Evolutionary conservation across 352 stramenopile genomes (phyloP), one percentile per base, ranked within the genome.

Genomic region (Globisporangium megalacanthum): DNA sequence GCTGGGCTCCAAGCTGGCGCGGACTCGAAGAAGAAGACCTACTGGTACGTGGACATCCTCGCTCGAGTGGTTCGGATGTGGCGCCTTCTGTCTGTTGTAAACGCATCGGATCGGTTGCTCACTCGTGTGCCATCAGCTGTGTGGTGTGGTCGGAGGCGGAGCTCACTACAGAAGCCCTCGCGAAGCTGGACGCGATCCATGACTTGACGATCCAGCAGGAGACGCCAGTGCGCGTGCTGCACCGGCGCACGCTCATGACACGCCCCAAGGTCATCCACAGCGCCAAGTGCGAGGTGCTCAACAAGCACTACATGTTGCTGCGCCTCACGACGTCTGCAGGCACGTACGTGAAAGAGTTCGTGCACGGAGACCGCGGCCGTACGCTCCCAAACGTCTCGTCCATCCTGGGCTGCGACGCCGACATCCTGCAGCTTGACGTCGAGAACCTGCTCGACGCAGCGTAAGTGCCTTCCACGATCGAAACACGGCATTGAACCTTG

Each of bases 331-430:
- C 97, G 3, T 97, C 87, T 36, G 97, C 95, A 5, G 94, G 94
- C 47, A 99, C 97, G 9, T 99, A 99, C 68, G 97, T 99, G 46
- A 99, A 99, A 69, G 97, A 99, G 77, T 99, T 99, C 72, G 94
- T 99, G 22, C 96, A 99, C 70, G 96, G 97, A 17, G 97, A 99
- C 79, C 91, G 98, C 37, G 96, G 97, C 10, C 86, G 97, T 49
- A 99, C 97, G n/a, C 61, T 86, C 60, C 97, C 97, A 13, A 99
- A 95, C 66, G 78, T 99, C 10, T 77, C 85, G 6, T 80, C 83
- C 11, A 83, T 98, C 59, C 68, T 98, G 49, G 86, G 84, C 31
- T 94, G 80, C 50, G 78, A 94, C 55, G 89, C 91, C 33, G 96
- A 99, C 73, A 99, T 99, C 60, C 79, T 99, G 42, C 92, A 99